Evolutionary conservation across 805 yeast species (phyloP).

Genomic region (Schwanniomyces vanrijiae): DNA sequence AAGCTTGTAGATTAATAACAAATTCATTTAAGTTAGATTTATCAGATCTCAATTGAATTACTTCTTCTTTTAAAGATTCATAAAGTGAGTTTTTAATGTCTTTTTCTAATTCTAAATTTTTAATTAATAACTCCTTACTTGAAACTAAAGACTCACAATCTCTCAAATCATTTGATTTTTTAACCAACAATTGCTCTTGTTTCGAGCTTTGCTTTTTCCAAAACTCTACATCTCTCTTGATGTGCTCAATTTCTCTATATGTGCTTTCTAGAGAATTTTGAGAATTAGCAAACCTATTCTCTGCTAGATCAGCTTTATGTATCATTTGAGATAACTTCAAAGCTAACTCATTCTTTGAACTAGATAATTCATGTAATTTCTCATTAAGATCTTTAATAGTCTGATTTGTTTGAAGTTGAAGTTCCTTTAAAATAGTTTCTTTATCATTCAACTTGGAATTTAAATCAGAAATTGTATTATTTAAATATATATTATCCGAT

Average conservation of each 20-base stretch:
- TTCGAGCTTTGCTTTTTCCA: slow-evolving; percentile 44
- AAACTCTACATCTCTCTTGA: slow-evolving; percentile 29
- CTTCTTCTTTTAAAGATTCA: slow-evolving; percentile 51
- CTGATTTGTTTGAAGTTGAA: slow-evolving; percentile 38
- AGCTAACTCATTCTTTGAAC: slow-evolving; percentile 40
- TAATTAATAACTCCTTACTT: slow-evolving; percentile 43
- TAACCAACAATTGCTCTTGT: slow-evolving; percentile 33
- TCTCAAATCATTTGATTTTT: slow-evolving; percentile 50
- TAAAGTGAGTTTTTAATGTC: slow-evolving; percentile 50
- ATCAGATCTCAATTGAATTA: slow-evolving; percentile 55
- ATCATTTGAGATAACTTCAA: slow-evolving; percentile 53
- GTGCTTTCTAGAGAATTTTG: slow-evolving; percentile 28
- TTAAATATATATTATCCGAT: slow-evolving; percentile 22
- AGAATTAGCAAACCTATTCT: slow-evolving; percentile 51
- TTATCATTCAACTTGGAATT: slow-evolving; percentile 32
- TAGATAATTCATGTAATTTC: slow-evolving; percentile 25
- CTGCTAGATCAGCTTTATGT: slow-evolving; percentile 53
- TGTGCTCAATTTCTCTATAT: slow-evolving; percentile 25
- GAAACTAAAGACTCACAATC: slow-evolving; percentile 49
- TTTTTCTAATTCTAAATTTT: slow-evolving; percentile 55
- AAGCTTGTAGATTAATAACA: slow-evolving; percentile 58
- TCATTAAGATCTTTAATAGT: slow-evolving; percentile 49
- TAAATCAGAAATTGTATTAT: slow-evolving; percentile 29
- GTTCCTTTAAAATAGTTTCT: slow-evolving; percentile 33
- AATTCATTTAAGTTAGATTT: slow-evolving; percentile 56